A percentile compares a stretch with the other conserved stretches of the same genome.
phyloP scores from a whole-genome alignment of 2,329 filamentous ascomycete genomes.

The Fusarium succisae region DNA sequence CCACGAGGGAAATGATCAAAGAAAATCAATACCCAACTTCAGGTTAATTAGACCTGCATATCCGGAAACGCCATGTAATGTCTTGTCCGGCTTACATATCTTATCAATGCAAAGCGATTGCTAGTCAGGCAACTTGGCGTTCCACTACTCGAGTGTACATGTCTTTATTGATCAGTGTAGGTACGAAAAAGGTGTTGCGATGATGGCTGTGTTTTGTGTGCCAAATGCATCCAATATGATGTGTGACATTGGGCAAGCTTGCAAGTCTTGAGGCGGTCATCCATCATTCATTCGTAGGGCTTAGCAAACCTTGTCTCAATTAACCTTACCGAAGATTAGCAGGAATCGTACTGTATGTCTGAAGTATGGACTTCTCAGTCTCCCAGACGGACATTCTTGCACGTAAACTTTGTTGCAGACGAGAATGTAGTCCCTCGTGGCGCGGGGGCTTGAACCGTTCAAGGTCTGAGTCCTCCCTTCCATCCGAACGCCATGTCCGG shows the following conservation, averaged over 20 bases:
- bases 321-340: neutral
- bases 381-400: neutral
- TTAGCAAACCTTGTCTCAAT: slow-evolving; percentile 4
- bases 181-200: slow-evolving; percentile 9
- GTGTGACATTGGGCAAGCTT: neutral
- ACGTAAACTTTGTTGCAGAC: slow-evolving; percentile 4
- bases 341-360: slow-evolving; percentile 5
- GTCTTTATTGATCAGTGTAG: slow-evolving; percentile 2
- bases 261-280: neutral
- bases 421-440: slow-evolving; percentile 26
- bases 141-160: neutral
- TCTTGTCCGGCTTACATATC: neutral
- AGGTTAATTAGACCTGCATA: slow-evolving; percentile 4
- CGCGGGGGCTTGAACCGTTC: slow-evolving; percentile 36
- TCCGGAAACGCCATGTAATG: slow-evolving; percentile 2
- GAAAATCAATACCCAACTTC: neutral
- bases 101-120: neutral
- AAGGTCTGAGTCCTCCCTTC: slow-evolving; percentile 27
- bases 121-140: neutral
- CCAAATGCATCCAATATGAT: neutral
- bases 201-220: neutral
- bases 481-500: slow-evolving; percentile 28
- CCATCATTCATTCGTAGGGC: slow-evolving; percentile 15
- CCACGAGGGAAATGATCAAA: slow-evolving; percentile 19
- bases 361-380: slow-evolving; percentile 2